Evolutionary conservation across 2,329 filamentous ascomycete species (phyloP).

Genomic region (Cyphellophora europaea): DNA sequence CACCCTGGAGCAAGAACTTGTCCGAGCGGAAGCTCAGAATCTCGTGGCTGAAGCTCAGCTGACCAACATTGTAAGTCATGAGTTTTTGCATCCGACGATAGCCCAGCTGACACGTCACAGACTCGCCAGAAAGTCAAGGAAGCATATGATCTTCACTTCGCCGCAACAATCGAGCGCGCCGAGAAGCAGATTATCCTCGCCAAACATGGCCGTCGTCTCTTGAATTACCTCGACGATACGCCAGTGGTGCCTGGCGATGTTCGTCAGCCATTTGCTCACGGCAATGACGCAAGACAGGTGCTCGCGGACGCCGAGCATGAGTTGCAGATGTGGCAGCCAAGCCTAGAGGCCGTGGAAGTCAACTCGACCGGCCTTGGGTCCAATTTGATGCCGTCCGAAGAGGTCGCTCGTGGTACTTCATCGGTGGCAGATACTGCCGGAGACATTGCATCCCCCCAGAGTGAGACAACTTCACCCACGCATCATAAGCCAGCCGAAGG

Average conservation of each 20-base stretch:
- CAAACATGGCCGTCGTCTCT: conserved; percentile 74
- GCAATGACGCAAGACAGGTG: conserved; percentile 65
- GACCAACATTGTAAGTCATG: conserved; percentile 69
- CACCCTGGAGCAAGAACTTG: conserved; percentile 88
- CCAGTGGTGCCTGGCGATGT: conserved; percentile 80
- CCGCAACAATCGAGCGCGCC: conserved; percentile 85
- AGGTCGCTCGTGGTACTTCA: conserved; percentile 9
- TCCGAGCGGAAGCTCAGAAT: conserved; percentile 90
- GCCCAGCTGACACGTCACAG: conserved; percentile 32
- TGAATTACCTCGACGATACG: conserved; percentile 80
- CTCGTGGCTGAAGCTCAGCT: conserved; percentile 93
- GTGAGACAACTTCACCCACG: conserved; percentile 3
- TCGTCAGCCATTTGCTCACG: conserved; percentile 58
- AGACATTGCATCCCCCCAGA: conserved; percentile 1
- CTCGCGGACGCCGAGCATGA: conserved; percentile 90
- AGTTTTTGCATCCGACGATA: neutral
- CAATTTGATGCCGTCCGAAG: conserved; percentile 25
- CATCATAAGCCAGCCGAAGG: conserved; percentile 8
- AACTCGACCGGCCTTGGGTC: conserved; percentile 38
- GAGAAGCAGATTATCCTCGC: conserved; percentile 96
- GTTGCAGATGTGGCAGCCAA: conserved; percentile 62
- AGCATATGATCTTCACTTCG: conserved; percentile 79
- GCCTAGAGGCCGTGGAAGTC: conserved; percentile 44
- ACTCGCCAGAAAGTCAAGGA: conserved; percentile 95
- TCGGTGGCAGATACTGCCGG: conserved; percentile 8